Conservation (phyloP, 2,329 filamentous ascomycete genomes). For the Didymella arachidicola region DNA sequence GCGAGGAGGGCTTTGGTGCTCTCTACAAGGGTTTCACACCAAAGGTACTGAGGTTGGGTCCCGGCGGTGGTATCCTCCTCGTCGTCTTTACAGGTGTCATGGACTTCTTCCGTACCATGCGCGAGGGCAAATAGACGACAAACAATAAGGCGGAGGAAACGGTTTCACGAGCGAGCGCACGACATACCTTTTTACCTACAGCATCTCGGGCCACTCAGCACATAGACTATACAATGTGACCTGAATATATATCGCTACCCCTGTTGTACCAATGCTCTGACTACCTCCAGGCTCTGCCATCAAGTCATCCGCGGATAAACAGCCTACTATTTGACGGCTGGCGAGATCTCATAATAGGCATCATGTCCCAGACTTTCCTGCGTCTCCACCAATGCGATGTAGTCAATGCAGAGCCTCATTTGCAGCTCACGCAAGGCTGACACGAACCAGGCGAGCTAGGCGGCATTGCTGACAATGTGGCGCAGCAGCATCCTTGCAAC, state of each 20-base stretch:
- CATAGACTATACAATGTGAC: constrained; percentile 9
- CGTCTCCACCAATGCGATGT: background rate
- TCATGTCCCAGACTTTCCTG: background rate
- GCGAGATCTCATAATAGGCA: background rate
- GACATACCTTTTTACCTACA: background rate
- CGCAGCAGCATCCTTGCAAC: background rate
- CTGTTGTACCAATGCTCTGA: background rate
- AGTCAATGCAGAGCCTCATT: background rate
- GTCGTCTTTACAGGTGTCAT: constrained; percentile 88
- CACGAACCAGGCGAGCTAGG: background rate
- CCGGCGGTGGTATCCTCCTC: constrained; percentile 76
- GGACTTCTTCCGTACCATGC: constrained; percentile 86
- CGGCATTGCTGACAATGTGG: constrained; percentile 1
- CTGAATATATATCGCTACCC: background rate
- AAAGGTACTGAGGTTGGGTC: constrained; percentile 83
- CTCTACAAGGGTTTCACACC: constrained; percentile 98
- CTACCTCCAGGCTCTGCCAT: background rate
- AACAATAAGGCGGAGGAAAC: background rate
- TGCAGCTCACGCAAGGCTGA: background rate
- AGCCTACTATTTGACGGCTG: background rate
- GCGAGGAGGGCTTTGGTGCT: constrained; percentile 89
- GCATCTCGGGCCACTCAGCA: background rate
- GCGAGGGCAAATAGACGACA: constrained; percentile 47
- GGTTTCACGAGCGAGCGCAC: background rate
- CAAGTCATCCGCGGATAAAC: no score